phyloP scores from a whole-genome alignment of 192 early-diverging fungal genomes.

The Pilaira anomala region DNA sequence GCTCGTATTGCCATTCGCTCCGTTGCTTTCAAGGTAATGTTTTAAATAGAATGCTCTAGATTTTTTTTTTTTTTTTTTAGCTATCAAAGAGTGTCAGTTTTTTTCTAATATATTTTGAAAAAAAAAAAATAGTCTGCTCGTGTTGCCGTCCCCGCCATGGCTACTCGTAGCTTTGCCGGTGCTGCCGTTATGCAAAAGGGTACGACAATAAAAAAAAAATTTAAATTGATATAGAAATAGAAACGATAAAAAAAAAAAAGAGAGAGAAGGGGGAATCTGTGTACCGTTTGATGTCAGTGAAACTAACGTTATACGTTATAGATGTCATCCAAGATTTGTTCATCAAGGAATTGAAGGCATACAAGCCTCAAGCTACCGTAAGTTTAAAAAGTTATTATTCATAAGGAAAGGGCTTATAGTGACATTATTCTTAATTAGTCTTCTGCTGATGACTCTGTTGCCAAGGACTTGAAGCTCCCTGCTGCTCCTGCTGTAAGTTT shows the following conservation, averaged over 20 bases:
- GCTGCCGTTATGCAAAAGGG: slow-evolving; percentile 50
- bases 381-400: neutral
- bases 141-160: slow-evolving; percentile 48
- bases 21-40: slow-evolving; percentile 24
- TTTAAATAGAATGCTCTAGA: neutral
- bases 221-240: neutral
- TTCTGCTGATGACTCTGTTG: slow-evolving; percentile 17
- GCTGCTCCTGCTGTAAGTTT: slow-evolving; percentile 26
- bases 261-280: too few relatives aligned
- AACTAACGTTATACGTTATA: slow-evolving; percentile 13
- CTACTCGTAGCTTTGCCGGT: slow-evolving; percentile 47
- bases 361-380: slow-evolving; percentile 52
- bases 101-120: neutral
- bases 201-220: slow-evolving; percentile 15
- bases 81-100: neutral
- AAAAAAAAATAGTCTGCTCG: slow-evolving; percentile 36
- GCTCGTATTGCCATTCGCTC: slow-evolving; percentile 20
- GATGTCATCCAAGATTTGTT: slow-evolving; percentile 51
- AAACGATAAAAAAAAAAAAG: neutral
- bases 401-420: neutral
- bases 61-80: neutral
- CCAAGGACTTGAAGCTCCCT: slow-evolving; percentile 34
- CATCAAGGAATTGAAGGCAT: slow-evolving; percentile 53
- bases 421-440: neutral
- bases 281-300: too few relatives aligned